These are phyloP conservation scores for Serpula lacrymans DNA, from an alignment of 768 basidiomycete genomes.

Conservation along the genomic window DNA sequence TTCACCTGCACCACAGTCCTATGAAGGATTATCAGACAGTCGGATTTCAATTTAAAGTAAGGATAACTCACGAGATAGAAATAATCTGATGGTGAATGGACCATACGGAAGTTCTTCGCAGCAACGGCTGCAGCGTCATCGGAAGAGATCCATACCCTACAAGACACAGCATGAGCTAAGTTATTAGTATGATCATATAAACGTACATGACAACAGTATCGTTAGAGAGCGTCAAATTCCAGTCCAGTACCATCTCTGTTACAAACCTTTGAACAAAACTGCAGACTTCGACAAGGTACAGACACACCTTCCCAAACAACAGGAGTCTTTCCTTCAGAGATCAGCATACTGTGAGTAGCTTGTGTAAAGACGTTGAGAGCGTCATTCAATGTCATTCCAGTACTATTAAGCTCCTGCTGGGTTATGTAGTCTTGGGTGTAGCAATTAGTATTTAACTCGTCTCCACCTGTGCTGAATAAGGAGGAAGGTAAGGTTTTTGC, in stretches of 20 bases:
- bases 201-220: constrained; percentile 41
- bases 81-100: constrained; percentile 49
- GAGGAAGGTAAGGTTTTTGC: constrained; percentile 50
- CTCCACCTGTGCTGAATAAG: constrained; percentile 81
- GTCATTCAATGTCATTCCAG: constrained; percentile 53
- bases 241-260: constrained; percentile 45
- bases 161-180: background rate
- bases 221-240: constrained; percentile 36
- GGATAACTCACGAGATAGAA: constrained; percentile 42
- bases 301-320: constrained; percentile 76
- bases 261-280: background rate
- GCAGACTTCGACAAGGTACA: background rate
- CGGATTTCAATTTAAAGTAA: background rate
- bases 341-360: constrained; percentile 55
- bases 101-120: constrained; percentile 37
- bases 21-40: background rate
- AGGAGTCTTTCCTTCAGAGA: constrained; percentile 60
- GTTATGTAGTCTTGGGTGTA: constrained; percentile 62
- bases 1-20: constrained; percentile 47
- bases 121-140: constrained; percentile 36
- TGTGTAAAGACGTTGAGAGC: constrained; percentile 63
- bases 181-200: background rate
- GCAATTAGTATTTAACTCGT: constrained; percentile 70
- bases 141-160: constrained; percentile 47
- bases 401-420: constrained; percentile 47